Evolutionary conservation across 2,329 filamentous ascomycete species (phyloP).

Genomic region (Colletotrichum phormii): DNA sequence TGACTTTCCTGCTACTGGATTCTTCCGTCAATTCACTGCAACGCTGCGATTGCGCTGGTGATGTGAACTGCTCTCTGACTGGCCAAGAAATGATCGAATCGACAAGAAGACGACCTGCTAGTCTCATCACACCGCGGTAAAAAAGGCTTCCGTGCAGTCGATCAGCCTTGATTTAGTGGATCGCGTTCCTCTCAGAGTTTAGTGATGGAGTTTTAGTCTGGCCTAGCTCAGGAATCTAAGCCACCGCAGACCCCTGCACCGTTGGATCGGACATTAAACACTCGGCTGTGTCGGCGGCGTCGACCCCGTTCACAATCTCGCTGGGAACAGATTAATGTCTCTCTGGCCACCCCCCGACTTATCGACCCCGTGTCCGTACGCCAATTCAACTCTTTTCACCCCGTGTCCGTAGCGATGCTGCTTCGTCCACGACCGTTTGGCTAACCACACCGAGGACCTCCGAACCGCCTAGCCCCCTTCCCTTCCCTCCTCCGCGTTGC

Average conservation of each 20-base stretch:
- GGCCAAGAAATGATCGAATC: background rate
- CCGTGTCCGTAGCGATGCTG: constrained; percentile 26
- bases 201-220: background rate
- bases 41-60: background rate
- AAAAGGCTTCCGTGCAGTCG: background rate
- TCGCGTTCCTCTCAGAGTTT: background rate
- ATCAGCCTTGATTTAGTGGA: background rate
- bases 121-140: background rate
- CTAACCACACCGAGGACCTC: background rate
- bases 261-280: background rate
- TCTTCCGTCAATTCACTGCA: background rate
- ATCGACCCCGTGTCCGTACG: constrained; percentile 24
- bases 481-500: background rate
- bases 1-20: background rate
- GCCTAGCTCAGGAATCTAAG: constrained; percentile 3
- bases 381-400: background rate
- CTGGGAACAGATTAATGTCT: constrained; percentile 5
- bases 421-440: background rate
- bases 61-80: background rate
- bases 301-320: constrained; percentile 14
- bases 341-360: background rate
- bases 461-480: background rate
- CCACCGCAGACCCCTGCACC: constrained; percentile 14
- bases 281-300: constrained; percentile 11
- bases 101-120: background rate